Evolutionary conservation across 371 early-diverging fungal genomes (phyloP).

Genomic region (Mycotypha africana): DNA sequence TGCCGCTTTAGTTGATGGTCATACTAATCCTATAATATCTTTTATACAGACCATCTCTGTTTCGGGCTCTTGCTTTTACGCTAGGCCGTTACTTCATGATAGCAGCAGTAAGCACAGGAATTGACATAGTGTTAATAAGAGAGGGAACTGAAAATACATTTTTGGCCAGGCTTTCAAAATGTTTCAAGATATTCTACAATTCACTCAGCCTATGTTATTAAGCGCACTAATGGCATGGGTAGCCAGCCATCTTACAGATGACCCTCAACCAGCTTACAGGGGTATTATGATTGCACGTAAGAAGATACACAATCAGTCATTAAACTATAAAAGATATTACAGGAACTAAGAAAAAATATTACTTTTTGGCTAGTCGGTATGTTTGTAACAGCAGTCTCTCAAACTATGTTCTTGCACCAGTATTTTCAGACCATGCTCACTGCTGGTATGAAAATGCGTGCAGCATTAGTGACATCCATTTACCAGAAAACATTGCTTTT

Average conservation of each 20-base stretch:
- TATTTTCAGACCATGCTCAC: conserved; percentile 69
- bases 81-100: conserved; percentile 51
- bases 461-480: conserved; percentile 76
- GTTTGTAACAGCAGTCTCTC: conserved; percentile 64
- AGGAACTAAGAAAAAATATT: background rate
- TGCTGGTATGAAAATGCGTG: conserved; percentile 60
- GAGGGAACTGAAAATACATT: background rate
- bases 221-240: conserved; percentile 62
- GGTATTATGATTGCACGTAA: conserved; percentile 49
- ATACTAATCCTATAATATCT: no score
- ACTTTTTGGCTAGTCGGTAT: conserved; percentile 37
- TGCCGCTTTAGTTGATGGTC: no score
- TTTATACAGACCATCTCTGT: conserved; percentile 17
- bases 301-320: no score
- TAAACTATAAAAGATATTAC: no score
- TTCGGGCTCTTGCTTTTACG: conserved; percentile 50
- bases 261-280: conserved; percentile 44
- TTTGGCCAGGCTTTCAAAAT: conserved; percentile 49
- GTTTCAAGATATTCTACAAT: conserved; percentile 64
- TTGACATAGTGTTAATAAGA: background rate
- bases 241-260: conserved; percentile 31
- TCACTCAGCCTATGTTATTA: conserved; percentile 72
- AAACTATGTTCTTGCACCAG: conserved; percentile 78
- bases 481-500: conserved; percentile 74
- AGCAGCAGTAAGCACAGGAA: background rate